Evolutionary conservation across 2,329 filamentous ascomycete genomes (phyloP).

Genomic region (Calonectria fujianensis): DNA sequence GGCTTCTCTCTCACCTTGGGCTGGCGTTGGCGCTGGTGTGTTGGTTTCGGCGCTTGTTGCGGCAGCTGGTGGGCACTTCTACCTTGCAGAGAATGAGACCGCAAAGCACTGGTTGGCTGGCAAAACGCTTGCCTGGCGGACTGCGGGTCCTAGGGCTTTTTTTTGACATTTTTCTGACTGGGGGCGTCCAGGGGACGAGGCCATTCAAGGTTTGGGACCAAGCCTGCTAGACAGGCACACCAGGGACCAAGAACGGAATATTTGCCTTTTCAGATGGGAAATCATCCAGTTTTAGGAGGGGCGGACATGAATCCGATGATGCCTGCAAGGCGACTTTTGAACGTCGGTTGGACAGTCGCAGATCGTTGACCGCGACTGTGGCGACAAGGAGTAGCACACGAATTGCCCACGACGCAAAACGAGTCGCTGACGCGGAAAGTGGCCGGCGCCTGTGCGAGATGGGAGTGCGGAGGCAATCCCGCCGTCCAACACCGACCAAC

Average conservation of each 20-base stretch:
- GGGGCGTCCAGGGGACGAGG: neutral
- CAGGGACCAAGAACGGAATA: neutral
- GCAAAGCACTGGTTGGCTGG: slow-evolving; percentile 25
- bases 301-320: slow-evolving; percentile 22
- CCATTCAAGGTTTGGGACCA: slow-evolving; percentile 11
- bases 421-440: slow-evolving; percentile 25
- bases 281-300: neutral
- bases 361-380: slow-evolving; percentile 33
- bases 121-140: slow-evolving; percentile 13
- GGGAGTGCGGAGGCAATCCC: slow-evolving; percentile 30
- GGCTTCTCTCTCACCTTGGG: slow-evolving; percentile 8
- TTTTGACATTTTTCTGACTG: slow-evolving; percentile 6
- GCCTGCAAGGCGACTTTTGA: neutral
- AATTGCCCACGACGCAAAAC: slow-evolving; percentile 22
- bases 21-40: slow-evolving; percentile 29
- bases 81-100: slow-evolving; percentile 18
- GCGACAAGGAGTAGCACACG: slow-evolving; percentile 27
- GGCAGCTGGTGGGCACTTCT: slow-evolving; percentile 17
- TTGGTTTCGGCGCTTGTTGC: slow-evolving; percentile 36
- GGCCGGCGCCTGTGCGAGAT: slow-evolving; percentile 22
- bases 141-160: slow-evolving; percentile 14
- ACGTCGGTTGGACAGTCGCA: neutral
- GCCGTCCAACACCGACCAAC: slow-evolving; percentile 9
- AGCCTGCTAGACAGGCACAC: neutral
- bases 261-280: slow-evolving; percentile 4